Percentiles rank a stretch among this genome's conserved stretches.
Evolutionary conservation across 495 filamentous ascomycete species (phyloP).

Genomic region (Aspergillus taichungensis): DNA sequence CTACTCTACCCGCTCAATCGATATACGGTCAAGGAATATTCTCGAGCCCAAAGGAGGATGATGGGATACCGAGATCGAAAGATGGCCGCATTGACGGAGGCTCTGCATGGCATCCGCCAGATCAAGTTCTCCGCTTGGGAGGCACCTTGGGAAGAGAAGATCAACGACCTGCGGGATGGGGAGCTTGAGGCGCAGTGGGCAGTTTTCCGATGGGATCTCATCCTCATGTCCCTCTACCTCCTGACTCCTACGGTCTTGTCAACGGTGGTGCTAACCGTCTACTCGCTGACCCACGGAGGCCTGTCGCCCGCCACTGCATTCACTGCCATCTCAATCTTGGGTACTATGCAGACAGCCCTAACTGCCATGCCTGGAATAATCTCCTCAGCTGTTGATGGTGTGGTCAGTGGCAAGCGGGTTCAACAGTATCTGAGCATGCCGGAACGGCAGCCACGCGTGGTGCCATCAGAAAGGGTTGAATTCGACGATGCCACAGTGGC

Average conservation of each 20-base stretch:
- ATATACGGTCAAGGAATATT: slow-evolving; percentile 51
- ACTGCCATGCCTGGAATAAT: slow-evolving; percentile 56
- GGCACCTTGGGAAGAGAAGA: slow-evolving; percentile 58
- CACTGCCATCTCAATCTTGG: slow-evolving; percentile 58
- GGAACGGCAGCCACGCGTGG: slow-evolving; percentile 42
- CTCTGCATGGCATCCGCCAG: slow-evolving; percentile 62
- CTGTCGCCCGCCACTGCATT: slow-evolving; percentile 61
- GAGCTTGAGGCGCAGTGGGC: slow-evolving; percentile 53
- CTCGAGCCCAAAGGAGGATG: slow-evolving; percentile 48
- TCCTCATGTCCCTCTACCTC: slow-evolving; percentile 48
- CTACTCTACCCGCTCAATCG: slow-evolving; percentile 54
- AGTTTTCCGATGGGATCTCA: slow-evolving; percentile 44
- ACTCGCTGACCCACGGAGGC: slow-evolving; percentile 44
- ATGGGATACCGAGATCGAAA: slow-evolving; percentile 64
- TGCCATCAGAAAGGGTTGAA: slow-evolving; percentile 36
- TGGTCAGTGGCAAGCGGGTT: slow-evolving; percentile 53
- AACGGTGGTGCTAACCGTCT: slow-evolving; percentile 52
- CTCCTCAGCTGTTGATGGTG: slow-evolving; percentile 50
- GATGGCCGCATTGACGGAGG: slow-evolving; percentile 60
- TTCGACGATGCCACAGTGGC: slow-evolving; percentile 54
- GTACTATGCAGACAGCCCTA: slow-evolving; percentile 51
- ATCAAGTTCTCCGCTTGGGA: slow-evolving; percentile 75
- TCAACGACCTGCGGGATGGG: slow-evolving; percentile 45
- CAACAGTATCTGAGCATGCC: slow-evolving; percentile 51
- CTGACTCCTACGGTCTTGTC: slow-evolving; percentile 57